These are phyloP conservation scores for Xylaria bambusicola DNA, from an alignment of 495 filamentous ascomycete genomes.

Conservation along the genomic window DNA sequence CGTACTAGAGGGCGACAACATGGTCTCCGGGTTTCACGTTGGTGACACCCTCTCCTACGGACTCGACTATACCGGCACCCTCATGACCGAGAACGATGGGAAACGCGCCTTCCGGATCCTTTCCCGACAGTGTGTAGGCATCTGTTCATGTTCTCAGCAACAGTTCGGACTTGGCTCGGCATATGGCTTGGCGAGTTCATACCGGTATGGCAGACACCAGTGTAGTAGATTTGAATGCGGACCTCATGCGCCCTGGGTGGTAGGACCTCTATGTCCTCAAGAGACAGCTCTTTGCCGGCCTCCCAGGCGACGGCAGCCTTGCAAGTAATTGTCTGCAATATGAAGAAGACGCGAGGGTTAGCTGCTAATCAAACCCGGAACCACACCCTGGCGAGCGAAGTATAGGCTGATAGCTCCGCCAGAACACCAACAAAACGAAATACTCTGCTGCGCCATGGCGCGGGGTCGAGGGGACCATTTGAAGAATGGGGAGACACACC, in stretches of 20 bases:
- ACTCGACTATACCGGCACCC: slow-evolving; percentile 96
- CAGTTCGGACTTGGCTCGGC: slow-evolving; percentile 28
- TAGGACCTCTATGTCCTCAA: slow-evolving; percentile 90
- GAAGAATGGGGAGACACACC: slow-evolving; percentile 31
- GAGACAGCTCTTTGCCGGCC: slow-evolving; percentile 80
- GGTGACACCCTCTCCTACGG: slow-evolving; percentile 92
- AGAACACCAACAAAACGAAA: neutral
- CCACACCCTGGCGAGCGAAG: slow-evolving; percentile 13
- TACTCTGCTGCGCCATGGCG: slow-evolving; percentile 15
- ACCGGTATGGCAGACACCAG: slow-evolving; percentile 98
- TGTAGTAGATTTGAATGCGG: slow-evolving; percentile 93
- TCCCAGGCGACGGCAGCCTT: slow-evolving; percentile 97
- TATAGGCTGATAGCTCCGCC: neutral
- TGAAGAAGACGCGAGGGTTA: neutral
- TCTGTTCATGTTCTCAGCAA: slow-evolving; percentile 53
- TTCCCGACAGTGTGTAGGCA: slow-evolving; percentile 96
- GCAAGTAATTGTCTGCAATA: slow-evolving; percentile 51
- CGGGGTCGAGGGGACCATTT: slow-evolving; percentile 22
- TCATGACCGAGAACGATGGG: slow-evolving; percentile 95
- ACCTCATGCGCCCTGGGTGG: slow-evolving; percentile 95
- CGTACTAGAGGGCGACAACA: slow-evolving; percentile 94
- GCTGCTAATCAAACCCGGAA: neutral
- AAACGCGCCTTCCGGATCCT: slow-evolving; percentile 98
- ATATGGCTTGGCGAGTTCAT: slow-evolving; percentile 32
- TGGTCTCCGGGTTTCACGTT: slow-evolving; percentile 90